Percentiles rank a stretch among this genome's conserved stretches.
These are phyloP conservation scores for Physaria fendleri DNA, from an alignment of 345 rosid genomes.

Conservation along the genomic window DNA sequence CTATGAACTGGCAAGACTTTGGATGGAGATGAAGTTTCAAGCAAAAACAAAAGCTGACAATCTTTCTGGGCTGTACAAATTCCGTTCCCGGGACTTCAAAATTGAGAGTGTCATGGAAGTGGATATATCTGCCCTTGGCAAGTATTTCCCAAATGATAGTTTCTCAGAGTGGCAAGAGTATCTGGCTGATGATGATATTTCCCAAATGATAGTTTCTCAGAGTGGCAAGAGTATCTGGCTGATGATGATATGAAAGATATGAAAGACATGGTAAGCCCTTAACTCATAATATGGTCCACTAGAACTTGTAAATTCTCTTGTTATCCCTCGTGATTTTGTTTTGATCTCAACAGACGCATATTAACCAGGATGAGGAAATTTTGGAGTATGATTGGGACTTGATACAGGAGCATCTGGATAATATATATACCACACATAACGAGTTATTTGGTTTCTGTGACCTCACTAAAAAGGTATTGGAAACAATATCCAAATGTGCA, in stretches of 20 bases:
- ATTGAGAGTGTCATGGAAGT: slow-evolving; percentile 72
- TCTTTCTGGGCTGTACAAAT: slow-evolving; percentile 56
- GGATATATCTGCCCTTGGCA: slow-evolving; percentile 52
- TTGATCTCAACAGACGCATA: slow-evolving; percentile 42
- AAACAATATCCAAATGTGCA: background rate
- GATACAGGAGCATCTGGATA: slow-evolving; percentile 48
- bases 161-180: slow-evolving; percentile 73
- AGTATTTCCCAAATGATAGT: slow-evolving; percentile 50
- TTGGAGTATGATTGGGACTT: slow-evolving; percentile 67
- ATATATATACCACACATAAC: slow-evolving; percentile 54
- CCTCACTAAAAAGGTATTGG: slow-evolving; percentile 51
- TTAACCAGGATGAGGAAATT: slow-evolving; percentile 36
- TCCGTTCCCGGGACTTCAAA: slow-evolving; percentile 69
- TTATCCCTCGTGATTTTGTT: background rate
- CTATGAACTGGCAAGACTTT: slow-evolving; percentile 47
- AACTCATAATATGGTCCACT: background rate
- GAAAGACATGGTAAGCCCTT: slow-evolving; percentile 37
- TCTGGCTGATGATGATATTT: slow-evolving; percentile 50
- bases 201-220: slow-evolving; percentile 51
- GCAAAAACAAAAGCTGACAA: slow-evolving; percentile 48
- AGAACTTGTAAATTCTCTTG: background rate
- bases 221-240: slow-evolving; percentile 69
- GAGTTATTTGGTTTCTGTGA: slow-evolving; percentile 77
- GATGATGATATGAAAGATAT: slow-evolving; percentile 43
- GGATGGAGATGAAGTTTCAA: slow-evolving; percentile 79